Evolutionary conservation across 78 protist species (phyloP), one percentile per base, ranked within the genome.

Genomic region (Dictyostelium firmibasis): DNA sequence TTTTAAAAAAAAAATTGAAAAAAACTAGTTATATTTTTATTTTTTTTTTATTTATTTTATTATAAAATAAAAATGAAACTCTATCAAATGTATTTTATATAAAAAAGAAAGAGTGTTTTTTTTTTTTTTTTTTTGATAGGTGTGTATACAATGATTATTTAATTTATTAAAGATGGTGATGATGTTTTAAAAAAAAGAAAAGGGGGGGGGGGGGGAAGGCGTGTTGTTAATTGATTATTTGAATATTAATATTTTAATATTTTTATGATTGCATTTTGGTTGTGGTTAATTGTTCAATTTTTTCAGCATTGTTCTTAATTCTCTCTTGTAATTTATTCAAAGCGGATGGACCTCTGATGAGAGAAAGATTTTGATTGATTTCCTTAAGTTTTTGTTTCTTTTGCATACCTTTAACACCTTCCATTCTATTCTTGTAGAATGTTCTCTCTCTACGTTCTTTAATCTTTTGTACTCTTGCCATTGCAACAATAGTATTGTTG

Each of bases 311-410:
- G 11, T 23, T 81, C 31, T 47, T 29, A 60, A 85, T 36, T 82
- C 10, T 86, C 20, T 27, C 86, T 60, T 84, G 67, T 50, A 85
- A 60, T 69, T 83, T 75, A 7, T 10, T 35, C 43, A 93, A 60
- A 16, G 96, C 85, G 7, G 36, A 20, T 82, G 96, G 96, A 8
- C 87, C 86, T 31, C 79, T 16, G 64, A 93, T 93, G 44, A 78
- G 36, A 76, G 53, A 33, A 57, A 85, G 31, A 25, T 64, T 20
- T 9, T 78, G 38, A 44, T 33, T 75, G 50, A 93, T 77, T 62
- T 93, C 96, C 31, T 81, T 50, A 0, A 76, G 75, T 25, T 62
- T 29, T 14, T 16, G 31, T 20, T 53, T 41, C 74, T 82, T 85
- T 60, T 93, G 83, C 31, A 9, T 35, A 2, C 33, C 41, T 76